Base-by-base conservation (phyloP, 306 rosid species). In the Glycine tomentella region DNA sequence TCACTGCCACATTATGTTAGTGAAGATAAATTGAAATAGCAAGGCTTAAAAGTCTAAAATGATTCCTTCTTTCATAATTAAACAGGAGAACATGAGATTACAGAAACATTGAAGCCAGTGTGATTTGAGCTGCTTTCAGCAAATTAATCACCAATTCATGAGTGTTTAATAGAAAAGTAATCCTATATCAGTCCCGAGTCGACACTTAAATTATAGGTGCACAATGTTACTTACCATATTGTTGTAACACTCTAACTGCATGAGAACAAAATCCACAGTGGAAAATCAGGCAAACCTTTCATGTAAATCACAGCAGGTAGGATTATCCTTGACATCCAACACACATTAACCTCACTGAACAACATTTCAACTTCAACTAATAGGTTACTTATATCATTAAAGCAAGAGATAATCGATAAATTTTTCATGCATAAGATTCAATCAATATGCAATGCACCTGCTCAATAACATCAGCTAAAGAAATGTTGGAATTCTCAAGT, bases 241-340 rank as follows among this genome's bases (percentile, higher is more conserved):
- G 89, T 45, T 86, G 82, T 74, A 92, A 82, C 70, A 92, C 94
- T 84, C 90, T 89, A 36, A 90, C 91, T 34, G 97, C 98, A 16
- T 92, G 92, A 44, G 92, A 87, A 85, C 97, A 90, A 75, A 92
- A 92, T 65, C 97, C 92, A 84, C 97, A 94, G 55, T 87, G 97
- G 97, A 76, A 70, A 62, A 9, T 88, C 91, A 31, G 94, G 98
- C 46, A 89, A 87, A 33, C 98, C 97, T 86, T 92, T 92, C 97
- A 90, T 91, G 81, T 90, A 93, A 82, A 91, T 61, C 98, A 91
- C 89, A 10, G 91, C 87, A 3, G 95, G 92, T 25, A 25, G 31
- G 31, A 79, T 93, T 91, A 12, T 85, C 86, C 89, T 88, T 91
- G 69, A 90, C 91, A 83, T 94, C 98, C 95, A 90, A 77, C 78